Conservation (phyloP, 805 yeast species). For the Lipomyces yamadae region DNA sequence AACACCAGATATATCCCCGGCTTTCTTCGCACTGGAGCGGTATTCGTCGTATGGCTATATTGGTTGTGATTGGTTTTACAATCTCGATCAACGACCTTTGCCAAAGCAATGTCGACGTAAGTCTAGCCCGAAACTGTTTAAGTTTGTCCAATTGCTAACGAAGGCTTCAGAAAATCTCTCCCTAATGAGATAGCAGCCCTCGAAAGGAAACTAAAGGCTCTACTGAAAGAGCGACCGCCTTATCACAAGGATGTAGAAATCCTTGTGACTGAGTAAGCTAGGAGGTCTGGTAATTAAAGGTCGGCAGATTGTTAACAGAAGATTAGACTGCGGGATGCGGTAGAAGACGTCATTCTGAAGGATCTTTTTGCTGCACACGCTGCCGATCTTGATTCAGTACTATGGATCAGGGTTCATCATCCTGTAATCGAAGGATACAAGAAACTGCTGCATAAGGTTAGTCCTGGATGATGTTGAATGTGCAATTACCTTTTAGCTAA, state of each 20-base stretch:
- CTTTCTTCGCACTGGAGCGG: not conserved
- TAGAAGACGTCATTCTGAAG: constrained; percentile 8
- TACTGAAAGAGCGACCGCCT: constrained; percentile 23
- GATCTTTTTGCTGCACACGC: constrained; percentile 22
- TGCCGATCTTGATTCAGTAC: constrained; percentile 22
- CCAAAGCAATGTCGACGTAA: not conserved
- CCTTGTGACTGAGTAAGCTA: constrained; percentile 23
- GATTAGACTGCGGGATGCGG: constrained; percentile 24
- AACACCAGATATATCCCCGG: not conserved
- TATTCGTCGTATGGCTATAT: not conserved
- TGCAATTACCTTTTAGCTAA: not conserved
- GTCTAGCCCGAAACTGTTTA: not conserved
- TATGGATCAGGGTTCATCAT: constrained; percentile 29
- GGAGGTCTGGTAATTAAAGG: not conserved
- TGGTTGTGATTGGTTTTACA: not conserved
- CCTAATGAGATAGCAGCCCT: constrained; percentile 6
- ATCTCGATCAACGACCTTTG: not conserved
- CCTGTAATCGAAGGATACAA: constrained; percentile 29
- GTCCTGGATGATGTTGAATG: not conserved
- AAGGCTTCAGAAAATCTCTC: not conserved
- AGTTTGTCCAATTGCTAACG: not conserved
- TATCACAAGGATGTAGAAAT: constrained; percentile 28
- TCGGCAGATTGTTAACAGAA: not conserved
- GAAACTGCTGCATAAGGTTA: constrained; percentile 24
- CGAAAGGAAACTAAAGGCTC: constrained; percentile 7